A percentile compares a stretch with the other conserved stretches of the same genome.
These are phyloP conservation scores for Pestalotiopsis sp. DNA, from an alignment of 2,329 filamentous ascomycete genomes.

Conservation along the genomic window DNA sequence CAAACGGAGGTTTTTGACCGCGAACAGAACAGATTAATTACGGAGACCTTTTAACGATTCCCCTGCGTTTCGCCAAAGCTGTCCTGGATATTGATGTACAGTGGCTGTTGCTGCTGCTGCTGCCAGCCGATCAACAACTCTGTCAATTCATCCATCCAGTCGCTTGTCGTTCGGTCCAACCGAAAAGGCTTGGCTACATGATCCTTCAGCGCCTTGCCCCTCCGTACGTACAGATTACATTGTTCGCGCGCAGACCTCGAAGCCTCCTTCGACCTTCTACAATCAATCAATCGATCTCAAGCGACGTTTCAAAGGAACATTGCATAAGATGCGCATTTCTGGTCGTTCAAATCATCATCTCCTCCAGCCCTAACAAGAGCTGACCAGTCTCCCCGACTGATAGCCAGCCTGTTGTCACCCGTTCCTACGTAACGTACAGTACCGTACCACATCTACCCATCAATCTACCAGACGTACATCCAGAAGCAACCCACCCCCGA, in stretches of 20 bases:
- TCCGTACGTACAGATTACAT: background rate
- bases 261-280: background rate
- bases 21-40: background rate
- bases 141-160: background rate
- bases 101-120: background rate
- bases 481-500: background rate
- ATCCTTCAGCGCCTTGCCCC: background rate
- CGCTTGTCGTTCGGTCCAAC: background rate
- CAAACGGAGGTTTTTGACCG: background rate
- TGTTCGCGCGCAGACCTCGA: background rate
- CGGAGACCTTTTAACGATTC: background rate
- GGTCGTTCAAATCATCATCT: background rate
- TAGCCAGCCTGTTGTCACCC: background rate
- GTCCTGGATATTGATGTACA: background rate
- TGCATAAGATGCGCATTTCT: constrained; percentile 8
- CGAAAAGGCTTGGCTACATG: background rate
- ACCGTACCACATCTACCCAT: background rate
- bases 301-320: background rate
- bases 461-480: background rate
- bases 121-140: background rate
- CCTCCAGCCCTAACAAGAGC: constrained; percentile 9
- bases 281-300: background rate
- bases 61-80: background rate
- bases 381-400: background rate
- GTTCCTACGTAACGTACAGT: background rate